Evolutionary conservation across 805 yeast genomes (phyloP), one percentile per base, ranked within the genome.

Genomic region (Metschnikowia henanensis): DNA sequence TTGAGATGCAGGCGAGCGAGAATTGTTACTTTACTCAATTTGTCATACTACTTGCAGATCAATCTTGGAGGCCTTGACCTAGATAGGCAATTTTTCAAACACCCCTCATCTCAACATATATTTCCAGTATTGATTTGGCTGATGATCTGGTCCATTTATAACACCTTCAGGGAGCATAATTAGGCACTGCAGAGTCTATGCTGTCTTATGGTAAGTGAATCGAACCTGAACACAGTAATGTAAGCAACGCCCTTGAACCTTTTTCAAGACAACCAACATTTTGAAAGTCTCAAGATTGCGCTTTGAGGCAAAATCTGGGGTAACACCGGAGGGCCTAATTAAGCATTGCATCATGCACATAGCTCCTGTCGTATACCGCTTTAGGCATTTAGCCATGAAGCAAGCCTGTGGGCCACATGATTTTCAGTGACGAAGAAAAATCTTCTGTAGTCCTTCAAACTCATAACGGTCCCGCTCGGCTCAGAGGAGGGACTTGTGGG

Each of bases 311-410:
- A 28, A 40, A 35, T 41, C 44, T 19, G 44, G 44, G 44, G 44
- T 41, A 35, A 15, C 35, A 37, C 22, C 12, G n/a, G 33, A 20
- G 19, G 38, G 43, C 34, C 34, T 34, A 18, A 34, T 34, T 9
- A 17, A 12, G n/a, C 23, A 23, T 28, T 13, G 21, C 7, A 6
- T 21, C 32, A 28, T 29, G 43, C 26, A 34, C 13, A n/a, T 35
- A 41, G 30, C 44, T 34, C 4, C 19, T 30, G 22, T 12, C 16
- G 15, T 7, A n/a, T 23, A n/a, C 44, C 39, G 18, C 26, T 17
- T 41, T 21, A 35, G 39, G 44, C 28, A 22, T 22, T 41, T 35
- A 35, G 33, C 44, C 44, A 39, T 13, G 13, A 28, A 13, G 30
- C 30, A 28, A 15, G 26, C 26, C 26, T n/a, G 26, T 13, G 12